A percentile compares a stretch with the other conserved stretches of the same genome.
Evolutionary conservation across 1,139 yeast species (phyloP).

Genomic region (Suhomyces taliae): DNA sequence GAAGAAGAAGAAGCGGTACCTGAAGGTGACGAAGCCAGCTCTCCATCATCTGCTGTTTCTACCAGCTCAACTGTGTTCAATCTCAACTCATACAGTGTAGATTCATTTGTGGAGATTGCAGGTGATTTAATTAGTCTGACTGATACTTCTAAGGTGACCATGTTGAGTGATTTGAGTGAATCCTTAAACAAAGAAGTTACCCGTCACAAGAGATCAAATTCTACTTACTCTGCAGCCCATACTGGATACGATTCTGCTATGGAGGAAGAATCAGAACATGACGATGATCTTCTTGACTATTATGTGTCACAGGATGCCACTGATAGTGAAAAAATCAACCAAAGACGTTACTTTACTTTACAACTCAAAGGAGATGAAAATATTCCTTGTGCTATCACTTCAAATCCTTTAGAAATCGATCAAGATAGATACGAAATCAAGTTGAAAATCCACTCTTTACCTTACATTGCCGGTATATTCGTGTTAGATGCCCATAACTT

Average conservation of each 20-base stretch:
- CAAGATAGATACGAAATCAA: slow-evolving; percentile 42
- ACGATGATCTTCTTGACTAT: slow-evolving; percentile 14
- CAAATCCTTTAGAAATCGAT: slow-evolving; percentile 52
- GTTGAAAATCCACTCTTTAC: slow-evolving; percentile 70
- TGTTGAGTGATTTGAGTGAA: slow-evolving; percentile 32
- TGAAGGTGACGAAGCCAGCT: not conserved
- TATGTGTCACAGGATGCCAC: slow-evolving; percentile 25
- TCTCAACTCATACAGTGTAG: slow-evolving; percentile 25
- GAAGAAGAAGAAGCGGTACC: not conserved
- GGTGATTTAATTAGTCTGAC: slow-evolving; percentile 36
- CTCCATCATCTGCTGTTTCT: not conserved
- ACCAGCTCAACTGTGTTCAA: not conserved
- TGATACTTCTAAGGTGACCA: slow-evolving; percentile 20
- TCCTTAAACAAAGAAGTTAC: slow-evolving; percentile 20
- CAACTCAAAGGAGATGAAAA: slow-evolving; percentile 41
- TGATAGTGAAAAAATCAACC: slow-evolving; percentile 53
- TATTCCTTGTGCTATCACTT: slow-evolving; percentile 72
- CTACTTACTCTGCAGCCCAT: not conserved
- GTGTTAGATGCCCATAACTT: slow-evolving; percentile 56
- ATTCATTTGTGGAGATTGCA: slow-evolving; percentile 40
- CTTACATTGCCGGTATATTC: slow-evolving; percentile 85
- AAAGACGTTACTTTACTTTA: slow-evolving; percentile 62
- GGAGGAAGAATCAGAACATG: slow-evolving; percentile 4
- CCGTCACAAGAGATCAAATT: slow-evolving; percentile 5
- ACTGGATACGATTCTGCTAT: not conserved